Conservation (phyloP, 345 rosid species). For the Lepidium aucheri region DNA sequence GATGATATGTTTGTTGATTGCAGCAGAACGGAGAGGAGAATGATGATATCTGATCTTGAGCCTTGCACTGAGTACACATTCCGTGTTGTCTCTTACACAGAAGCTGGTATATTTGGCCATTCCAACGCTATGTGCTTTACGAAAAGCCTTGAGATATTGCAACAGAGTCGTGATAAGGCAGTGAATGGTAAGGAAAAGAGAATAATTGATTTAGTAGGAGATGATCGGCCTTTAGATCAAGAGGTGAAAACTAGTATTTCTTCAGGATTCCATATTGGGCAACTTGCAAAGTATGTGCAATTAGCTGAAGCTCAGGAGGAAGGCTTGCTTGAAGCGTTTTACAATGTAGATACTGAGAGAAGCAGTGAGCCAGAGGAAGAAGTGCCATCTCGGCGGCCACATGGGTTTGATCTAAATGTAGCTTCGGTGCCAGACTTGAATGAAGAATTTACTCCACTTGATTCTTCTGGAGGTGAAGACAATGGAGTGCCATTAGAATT, state of each 20-base stretch:
- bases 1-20: constrained; percentile 52
- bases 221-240: constrained; percentile 31
- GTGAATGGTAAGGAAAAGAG: constrained; percentile 31
- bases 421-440: constrained; percentile 88
- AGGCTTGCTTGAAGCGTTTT: constrained; percentile 57
- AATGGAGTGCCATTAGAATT: constrained; percentile 54
- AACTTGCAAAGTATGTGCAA: constrained; percentile 59
- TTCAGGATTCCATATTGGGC: constrained; percentile 60
- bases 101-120: constrained; percentile 28
- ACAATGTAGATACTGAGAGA: constrained; percentile 52
- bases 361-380: constrained; percentile 40
- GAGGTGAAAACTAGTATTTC: constrained; percentile 27
- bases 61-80: constrained; percentile 76
- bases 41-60: constrained; percentile 65
- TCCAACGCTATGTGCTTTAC: constrained; percentile 27
- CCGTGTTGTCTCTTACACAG: constrained; percentile 26
- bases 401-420: constrained; percentile 68
- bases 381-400: constrained; percentile 39
- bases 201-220: constrained; percentile 26
- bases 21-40: constrained; percentile 65
- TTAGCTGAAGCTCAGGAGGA: constrained; percentile 70
- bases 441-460: constrained; percentile 75
- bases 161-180: constrained; percentile 31
- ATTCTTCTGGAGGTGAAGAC: constrained; percentile 84
- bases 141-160: constrained; percentile 36